Percentiles rank a stretch among this genome's conserved stretches.
phyloP scores from a whole-genome alignment of 257 asterid genomes.

The Dorcoceras hygrometricum region DNA sequence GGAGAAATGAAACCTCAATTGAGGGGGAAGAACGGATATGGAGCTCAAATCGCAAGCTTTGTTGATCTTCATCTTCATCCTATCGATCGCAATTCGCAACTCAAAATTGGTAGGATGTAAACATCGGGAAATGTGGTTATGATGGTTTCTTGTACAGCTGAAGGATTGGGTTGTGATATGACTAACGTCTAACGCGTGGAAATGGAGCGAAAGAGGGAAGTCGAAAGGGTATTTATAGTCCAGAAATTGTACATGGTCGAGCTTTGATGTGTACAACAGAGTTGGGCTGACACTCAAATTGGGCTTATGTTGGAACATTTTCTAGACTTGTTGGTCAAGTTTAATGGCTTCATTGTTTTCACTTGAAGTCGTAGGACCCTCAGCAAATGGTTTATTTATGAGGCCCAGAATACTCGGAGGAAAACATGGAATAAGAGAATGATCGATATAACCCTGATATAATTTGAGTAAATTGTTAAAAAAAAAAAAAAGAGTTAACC shows the following conservation, averaged over 20 bases:
- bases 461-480: too few relatives aligned
- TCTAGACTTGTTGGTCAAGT: too few relatives aligned
- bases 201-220: slow-evolving; percentile 25
- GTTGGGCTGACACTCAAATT: slow-evolving; percentile 2
- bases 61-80: slow-evolving; percentile 84
- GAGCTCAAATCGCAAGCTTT: slow-evolving; percentile 91
- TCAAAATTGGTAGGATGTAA: background rate
- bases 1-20: slow-evolving; percentile 51
- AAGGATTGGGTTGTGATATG: too few relatives aligned
- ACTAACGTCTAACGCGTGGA: too few relatives aligned
- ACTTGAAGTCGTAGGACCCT: too few relatives aligned
- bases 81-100: slow-evolving; percentile 20
- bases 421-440: too few relatives aligned
- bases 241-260: background rate
- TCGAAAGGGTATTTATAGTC: slow-evolving; percentile 22
- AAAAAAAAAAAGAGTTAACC: too few relatives aligned
- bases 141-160: background rate
- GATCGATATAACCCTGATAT: too few relatives aligned
- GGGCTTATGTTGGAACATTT: too few relatives aligned
- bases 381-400: too few relatives aligned
- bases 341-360: too few relatives aligned
- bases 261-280: slow-evolving; percentile 8
- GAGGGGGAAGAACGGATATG: slow-evolving; percentile 93
- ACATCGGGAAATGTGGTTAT: background rate
- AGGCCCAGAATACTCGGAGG: too few relatives aligned